Base-by-base conservation (phyloP, 352 stramenopile species). In the Globisporangium paroecandrum region DNA sequence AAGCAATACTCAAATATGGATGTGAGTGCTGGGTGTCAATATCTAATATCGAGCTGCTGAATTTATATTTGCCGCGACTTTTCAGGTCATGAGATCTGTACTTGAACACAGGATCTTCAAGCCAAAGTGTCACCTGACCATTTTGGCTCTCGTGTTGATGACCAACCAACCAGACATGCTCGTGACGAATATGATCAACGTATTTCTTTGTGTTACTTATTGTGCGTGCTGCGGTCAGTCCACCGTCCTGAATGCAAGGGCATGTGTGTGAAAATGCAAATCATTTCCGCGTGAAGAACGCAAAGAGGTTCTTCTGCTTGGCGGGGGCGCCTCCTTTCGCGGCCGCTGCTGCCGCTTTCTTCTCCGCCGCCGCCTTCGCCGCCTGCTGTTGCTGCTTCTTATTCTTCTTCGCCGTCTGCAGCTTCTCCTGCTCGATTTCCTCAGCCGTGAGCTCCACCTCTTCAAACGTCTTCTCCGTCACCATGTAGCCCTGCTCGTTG, bases 401-500 rank as follows among this genome's bases (percentile, higher is more conserved):
- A 3, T 87, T 83, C 65, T 82, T 83, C 68, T 87, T 88, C 66
- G 80, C 76, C 1, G 68, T 70, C 49, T 77, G 70, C 34, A 79
- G 69, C 15, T 74, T 69, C 57, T 91, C 83, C 46, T 82, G 73
- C 49, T 77, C 74, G 43, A 90, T 71, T 57, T 90, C 80, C 55
- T 89, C 80, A 1, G 69, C 55, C 47, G 80, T 89, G 32, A 91
- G 66, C 58, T 92, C 78, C 43, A 91, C 77, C 47, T 93, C 84
- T 34, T 94, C 80, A 49, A 82, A 88, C 46, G 72, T 75, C 56
- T 89, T 89, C 71, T 95, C 87, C 32, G 85, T 95, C 32, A 92
- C 83, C 87, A 95, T 95, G 77, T 95, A 95, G 27, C 87, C 87
- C 58, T 90, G 69, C 29, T 92, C 82, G 56, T 89, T 92, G 68